A percentile compares a stretch with the other conserved stretches of the same genome.
Evolutionary conservation across 306 rosid species (phyloP).

Genomic region (Acacia melanoxylon): DNA sequence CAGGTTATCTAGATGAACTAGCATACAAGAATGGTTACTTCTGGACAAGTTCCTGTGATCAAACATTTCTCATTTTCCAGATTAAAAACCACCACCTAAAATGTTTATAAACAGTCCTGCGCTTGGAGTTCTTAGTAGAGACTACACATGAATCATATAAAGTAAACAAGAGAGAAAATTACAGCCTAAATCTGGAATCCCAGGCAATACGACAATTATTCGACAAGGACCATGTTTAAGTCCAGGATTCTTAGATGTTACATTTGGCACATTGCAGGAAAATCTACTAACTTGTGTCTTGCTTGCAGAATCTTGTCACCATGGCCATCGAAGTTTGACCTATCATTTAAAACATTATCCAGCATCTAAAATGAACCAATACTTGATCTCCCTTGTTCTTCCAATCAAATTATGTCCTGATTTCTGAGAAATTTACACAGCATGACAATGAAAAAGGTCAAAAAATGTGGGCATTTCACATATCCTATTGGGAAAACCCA

Average conservation of each 20-base stretch:
- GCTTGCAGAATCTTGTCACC: not conserved
- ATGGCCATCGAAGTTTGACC: not conserved
- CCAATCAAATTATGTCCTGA: not conserved
- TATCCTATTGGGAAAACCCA: not conserved
- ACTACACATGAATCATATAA: not conserved
- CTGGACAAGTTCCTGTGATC: not conserved
- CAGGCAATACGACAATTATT: not conserved
- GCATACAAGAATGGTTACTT: conserved; percentile 83
- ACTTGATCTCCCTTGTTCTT: not conserved
- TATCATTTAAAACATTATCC: not conserved
- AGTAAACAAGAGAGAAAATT: not conserved
- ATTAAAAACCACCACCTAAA: not conserved
- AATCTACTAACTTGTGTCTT: not conserved
- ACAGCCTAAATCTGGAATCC: not conserved
- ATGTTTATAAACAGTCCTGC: not conserved
- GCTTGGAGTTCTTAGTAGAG: not conserved
- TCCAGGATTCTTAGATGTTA: not conserved
- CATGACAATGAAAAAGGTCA: not conserved
- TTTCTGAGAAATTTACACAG: not conserved
- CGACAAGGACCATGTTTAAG: not conserved
- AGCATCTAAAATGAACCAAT: not conserved
- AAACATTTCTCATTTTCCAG: not conserved
- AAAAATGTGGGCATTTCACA: not conserved
- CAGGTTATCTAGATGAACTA: conserved; percentile 74
- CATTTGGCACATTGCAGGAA: not conserved